These are phyloP conservation scores for Trichophyton benhamiae DNA, from an alignment of 2,329 filamentous ascomycete genomes.

Conservation along the genomic window DNA sequence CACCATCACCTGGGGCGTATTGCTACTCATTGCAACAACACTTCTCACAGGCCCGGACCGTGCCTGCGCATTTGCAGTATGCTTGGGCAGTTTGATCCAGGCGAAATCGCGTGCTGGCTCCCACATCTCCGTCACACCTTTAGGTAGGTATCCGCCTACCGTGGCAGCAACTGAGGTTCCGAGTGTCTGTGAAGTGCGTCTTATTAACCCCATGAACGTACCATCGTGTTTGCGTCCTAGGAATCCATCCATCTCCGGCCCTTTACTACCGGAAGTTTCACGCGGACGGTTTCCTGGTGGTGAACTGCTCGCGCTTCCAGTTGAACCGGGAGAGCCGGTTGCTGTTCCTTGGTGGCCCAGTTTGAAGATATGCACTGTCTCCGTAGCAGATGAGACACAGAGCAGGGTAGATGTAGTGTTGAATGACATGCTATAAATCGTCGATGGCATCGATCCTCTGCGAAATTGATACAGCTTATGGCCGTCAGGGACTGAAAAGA, in stretches of 20 bases:
- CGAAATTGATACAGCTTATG: slow-evolving; percentile 95
- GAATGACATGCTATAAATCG: slow-evolving; percentile 98
- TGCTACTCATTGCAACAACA: slow-evolving; percentile 95
- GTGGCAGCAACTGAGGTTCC: slow-evolving; percentile 78
- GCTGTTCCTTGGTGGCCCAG: slow-evolving; percentile 39
- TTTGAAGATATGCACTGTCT: slow-evolving; percentile 94
- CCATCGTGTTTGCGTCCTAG: slow-evolving; percentile 46
- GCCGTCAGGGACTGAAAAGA: slow-evolving; percentile 82
- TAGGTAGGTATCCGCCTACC: slow-evolving; percentile 81
- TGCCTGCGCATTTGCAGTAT: slow-evolving; percentile 25
- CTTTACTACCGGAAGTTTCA: slow-evolving; percentile 18
- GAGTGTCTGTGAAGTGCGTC: slow-evolving; percentile 90
- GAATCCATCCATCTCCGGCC: slow-evolving; percentile 19
- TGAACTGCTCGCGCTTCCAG: slow-evolving; percentile 16
- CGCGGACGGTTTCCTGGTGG: slow-evolving; percentile 23
- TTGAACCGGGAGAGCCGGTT: slow-evolving; percentile 17
- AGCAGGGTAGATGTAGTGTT: slow-evolving; percentile 86
- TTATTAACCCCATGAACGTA: slow-evolving; percentile 77
- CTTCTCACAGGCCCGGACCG: slow-evolving; percentile 53
- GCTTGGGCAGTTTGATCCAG: slow-evolving; percentile 80
- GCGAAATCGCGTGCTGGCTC: slow-evolving; percentile 91
- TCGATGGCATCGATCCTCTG: slow-evolving; percentile 84
- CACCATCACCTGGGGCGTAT: slow-evolving; percentile 91
- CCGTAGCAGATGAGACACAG: slow-evolving; percentile 89
- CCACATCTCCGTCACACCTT: slow-evolving; percentile 95